A percentile compares a stretch with the other conserved stretches of the same genome.
Conservation (phyloP, 2,329 filamentous ascomycete genomes). For the Exophiala oligosperma region DNA sequence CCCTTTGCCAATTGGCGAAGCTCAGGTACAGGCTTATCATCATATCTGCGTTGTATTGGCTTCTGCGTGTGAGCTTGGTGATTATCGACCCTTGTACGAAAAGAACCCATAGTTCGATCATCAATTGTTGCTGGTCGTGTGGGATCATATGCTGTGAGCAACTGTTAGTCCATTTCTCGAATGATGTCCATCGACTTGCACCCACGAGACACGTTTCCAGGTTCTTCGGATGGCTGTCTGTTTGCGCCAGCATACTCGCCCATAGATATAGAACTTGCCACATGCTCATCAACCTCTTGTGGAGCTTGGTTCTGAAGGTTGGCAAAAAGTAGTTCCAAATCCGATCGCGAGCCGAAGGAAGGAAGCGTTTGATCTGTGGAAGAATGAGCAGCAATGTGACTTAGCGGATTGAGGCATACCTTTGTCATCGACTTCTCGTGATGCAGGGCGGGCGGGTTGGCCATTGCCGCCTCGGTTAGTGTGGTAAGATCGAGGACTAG, state of each 20-base stretch:
- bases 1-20: conserved; percentile 57
- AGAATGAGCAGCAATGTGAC: conserved; percentile 4
- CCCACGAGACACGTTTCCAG: conserved; percentile 22
- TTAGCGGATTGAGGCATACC: conserved; percentile 6
- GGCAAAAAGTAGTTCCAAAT: conserved; percentile 22
- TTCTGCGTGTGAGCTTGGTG: neutral
- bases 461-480: conserved; percentile 3
- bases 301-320: conserved; percentile 11
- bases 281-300: neutral
- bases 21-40: conserved; percentile 37
- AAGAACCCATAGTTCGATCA: conserved; percentile 5
- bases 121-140: conserved; percentile 18
- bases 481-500: conserved; percentile 5
- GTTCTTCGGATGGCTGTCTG: conserved; percentile 5
- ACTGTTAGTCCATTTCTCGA: conserved; percentile 1
- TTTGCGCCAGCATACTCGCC: neutral
- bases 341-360: conserved; percentile 23
- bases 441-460: neutral
- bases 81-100: neutral
- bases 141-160: conserved; percentile 19
- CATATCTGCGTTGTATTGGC: conserved; percentile 17
- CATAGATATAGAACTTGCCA: neutral
- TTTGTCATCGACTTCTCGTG: conserved; percentile 9
- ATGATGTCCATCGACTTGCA: neutral
- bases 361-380: conserved; percentile 18